These are phyloP conservation scores for Didymella lethalis DNA, from an alignment of 2,329 filamentous ascomycete species.

Conservation along the genomic window DNA sequence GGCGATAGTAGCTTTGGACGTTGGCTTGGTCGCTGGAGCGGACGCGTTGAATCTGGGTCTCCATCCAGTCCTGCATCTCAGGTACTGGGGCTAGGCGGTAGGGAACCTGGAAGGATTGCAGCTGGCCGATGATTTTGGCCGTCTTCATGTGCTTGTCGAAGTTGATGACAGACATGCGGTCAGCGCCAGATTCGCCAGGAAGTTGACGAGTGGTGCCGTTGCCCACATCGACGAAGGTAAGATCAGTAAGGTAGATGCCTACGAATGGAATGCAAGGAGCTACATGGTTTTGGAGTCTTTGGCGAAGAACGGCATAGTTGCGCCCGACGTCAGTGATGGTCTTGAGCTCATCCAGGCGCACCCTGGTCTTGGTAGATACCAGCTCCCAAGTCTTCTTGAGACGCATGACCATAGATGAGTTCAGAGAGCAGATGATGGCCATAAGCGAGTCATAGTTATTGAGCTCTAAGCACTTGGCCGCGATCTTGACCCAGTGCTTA, in stretches of 20 bases:
- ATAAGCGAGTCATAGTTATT: constrained; percentile 97
- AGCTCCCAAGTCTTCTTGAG: constrained; percentile 91
- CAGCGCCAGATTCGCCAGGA: constrained; percentile 62
- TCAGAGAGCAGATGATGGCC: constrained; percentile 94
- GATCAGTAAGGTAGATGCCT: constrained; percentile 93
- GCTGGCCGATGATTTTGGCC: constrained; percentile 91
- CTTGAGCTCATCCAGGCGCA: constrained; percentile 78
- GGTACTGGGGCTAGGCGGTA: constrained; percentile 83
- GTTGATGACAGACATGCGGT: constrained; percentile 87
- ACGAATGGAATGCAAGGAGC: constrained; percentile 95
- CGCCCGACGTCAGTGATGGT: constrained; percentile 87
- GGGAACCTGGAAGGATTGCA: constrained; percentile 95
- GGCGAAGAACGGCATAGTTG: constrained; percentile 88
- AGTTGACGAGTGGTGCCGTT: constrained; percentile 86
- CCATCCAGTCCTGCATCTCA: constrained; percentile 93
- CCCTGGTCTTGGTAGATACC: constrained; percentile 83
- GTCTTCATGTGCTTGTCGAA: constrained; percentile 97
- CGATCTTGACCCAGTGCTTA: constrained; percentile 98
- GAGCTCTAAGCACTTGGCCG: constrained; percentile 82
- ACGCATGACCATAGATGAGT: constrained; percentile 88
- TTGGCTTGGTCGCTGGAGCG: constrained; percentile 69
- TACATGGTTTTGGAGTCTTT: constrained; percentile 82
- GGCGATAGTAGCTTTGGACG: constrained; percentile 76
- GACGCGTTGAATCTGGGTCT: constrained; percentile 79
- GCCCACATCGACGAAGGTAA: constrained; percentile 94